Evolutionary conservation across 768 basidiomycete species (phyloP), one percentile per base, ranked within the genome.

Genomic region (Ephemerocybe angulata): DNA sequence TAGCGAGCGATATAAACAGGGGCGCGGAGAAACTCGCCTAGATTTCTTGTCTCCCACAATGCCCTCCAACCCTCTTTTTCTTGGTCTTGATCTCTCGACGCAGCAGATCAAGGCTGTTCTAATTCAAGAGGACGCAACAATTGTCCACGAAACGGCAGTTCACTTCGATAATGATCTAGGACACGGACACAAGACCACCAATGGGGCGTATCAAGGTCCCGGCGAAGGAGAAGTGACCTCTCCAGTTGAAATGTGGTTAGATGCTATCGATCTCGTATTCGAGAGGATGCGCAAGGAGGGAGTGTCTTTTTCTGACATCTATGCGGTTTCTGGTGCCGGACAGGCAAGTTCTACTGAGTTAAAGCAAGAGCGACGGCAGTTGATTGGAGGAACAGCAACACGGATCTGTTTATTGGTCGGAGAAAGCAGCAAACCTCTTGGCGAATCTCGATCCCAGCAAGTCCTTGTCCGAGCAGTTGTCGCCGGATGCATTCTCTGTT

Each of bases 61-160:
- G 21, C 31, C 40, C 8, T 25, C 33, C 35, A 55, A 58, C 53
- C 63, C 66, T 15, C 62, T 75, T 33, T 92, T 90, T 66, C 84
- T 93, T 22, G 92, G 92, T 13, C 80, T 93, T 52, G 92, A 94
- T 69, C 80, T 93, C 35, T 92, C 89, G 1, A 94, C 92, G 0
- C 93, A 96, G 65, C 85, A 86, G 59, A 76, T 91, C 52, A 90
- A 95, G 69, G 90, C 86, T 0, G 79, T 90, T 37, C 63, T 93
- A 47, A 79, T 88, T 52, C 69, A 79, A 21, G 74, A 83, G 37
- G 76, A 83, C 54, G 76, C 77, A 17, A 67, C 75, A 19, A 74
- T 89, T 54, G 73, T 89, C 1, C 79, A 86, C 60, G 87, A 93
- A 66, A 76, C 80, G 11, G 76, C 86, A 2, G 86, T 94, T 17